Conservation (phyloP, 768 basidiomycete genomes). For the Lactarius pseudohatsudake region DNA sequence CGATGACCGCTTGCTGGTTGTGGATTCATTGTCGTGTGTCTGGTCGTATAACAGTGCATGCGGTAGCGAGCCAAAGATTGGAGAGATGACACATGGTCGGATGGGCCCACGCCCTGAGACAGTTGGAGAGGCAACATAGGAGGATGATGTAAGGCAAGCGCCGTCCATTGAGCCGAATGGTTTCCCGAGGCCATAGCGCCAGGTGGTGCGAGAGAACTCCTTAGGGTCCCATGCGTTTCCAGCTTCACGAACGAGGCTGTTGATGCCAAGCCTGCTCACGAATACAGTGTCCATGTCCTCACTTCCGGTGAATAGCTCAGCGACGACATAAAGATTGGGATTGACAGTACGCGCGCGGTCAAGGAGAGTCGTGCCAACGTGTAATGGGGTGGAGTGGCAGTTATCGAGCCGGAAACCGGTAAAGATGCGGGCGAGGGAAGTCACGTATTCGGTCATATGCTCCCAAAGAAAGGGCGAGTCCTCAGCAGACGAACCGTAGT, state of each 20-base stretch:
- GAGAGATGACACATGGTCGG: conserved; percentile 70
- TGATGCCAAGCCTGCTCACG: conserved; percentile 89
- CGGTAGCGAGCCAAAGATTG: conserved; percentile 81
- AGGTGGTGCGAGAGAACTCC: conserved; percentile 84
- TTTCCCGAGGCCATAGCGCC: conserved; percentile 88
- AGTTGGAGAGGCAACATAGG: conserved; percentile 67
- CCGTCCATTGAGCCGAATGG: conserved; percentile 96
- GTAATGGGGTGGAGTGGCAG: conserved; percentile 94
- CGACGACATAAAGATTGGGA: conserved; percentile 93
- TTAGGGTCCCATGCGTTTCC: conserved; percentile 89
- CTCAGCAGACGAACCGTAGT: conserved; percentile 63
- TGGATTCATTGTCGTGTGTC: conserved; percentile 97
- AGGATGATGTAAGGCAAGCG: conserved; percentile 70
- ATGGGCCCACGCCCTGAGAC: conserved; percentile 81
- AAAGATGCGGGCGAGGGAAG: conserved; percentile 75
- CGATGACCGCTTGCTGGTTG: conserved; percentile 83
- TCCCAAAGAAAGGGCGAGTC: conserved; percentile 79
- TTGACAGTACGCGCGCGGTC: conserved; percentile 87
- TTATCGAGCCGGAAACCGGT: conserved; percentile 99
- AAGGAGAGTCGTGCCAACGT: conserved; percentile 94
- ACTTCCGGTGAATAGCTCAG: conserved; percentile 94
- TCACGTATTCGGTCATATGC: conserved; percentile 85
- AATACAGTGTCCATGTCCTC: conserved; percentile 93
- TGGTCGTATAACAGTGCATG: conserved; percentile 95
- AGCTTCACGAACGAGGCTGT: conserved; percentile 92